These are phyloP conservation scores for Persicaria tinctoria DNA, from an alignment of 148 eudicot species.

Conservation along the genomic window DNA sequence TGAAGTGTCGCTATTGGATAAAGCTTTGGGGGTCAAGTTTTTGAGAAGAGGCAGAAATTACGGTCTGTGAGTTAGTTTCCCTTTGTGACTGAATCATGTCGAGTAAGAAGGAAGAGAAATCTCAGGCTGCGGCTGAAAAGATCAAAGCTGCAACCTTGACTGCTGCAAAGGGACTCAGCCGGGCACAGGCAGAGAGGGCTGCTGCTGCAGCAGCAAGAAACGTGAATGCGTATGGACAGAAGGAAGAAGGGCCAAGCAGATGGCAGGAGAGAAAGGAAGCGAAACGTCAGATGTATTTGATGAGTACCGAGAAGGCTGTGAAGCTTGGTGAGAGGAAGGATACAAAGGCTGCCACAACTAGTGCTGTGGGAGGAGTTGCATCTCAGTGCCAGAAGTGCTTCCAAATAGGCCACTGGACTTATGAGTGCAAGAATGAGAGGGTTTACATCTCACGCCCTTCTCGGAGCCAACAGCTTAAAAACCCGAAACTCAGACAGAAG, in stretches of 20 bases:
- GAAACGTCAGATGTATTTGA: constrained; percentile 90
- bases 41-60: background rate
- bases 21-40: background rate
- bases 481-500: constrained; percentile 74
- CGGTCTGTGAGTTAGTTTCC: background rate
- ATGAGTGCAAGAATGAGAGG: constrained; percentile 93
- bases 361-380: constrained; percentile 28
- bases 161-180: constrained; percentile 94
- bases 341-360: constrained; percentile 26
- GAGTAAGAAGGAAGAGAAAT: constrained; percentile 71
- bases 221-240: constrained; percentile 98
- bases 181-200: constrained; percentile 94
- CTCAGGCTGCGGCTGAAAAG: constrained; percentile 73
- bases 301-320: constrained; percentile 95
- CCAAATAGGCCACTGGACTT: constrained; percentile 90
- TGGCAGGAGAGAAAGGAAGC: constrained; percentile 99
- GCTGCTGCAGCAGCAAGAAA: constrained; percentile 93
- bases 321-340: constrained; percentile 78
- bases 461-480: constrained; percentile 72
- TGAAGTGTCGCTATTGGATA: background rate
- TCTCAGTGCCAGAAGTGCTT: constrained; percentile 89
- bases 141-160: constrained; percentile 81
- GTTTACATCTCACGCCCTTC: constrained; percentile 85
- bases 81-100: constrained; percentile 25
- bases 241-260: constrained; percentile 98